Evolutionary conservation across 2,329 filamentous ascomycete species (phyloP).

Genomic region (Stemphylium beticola): DNA sequence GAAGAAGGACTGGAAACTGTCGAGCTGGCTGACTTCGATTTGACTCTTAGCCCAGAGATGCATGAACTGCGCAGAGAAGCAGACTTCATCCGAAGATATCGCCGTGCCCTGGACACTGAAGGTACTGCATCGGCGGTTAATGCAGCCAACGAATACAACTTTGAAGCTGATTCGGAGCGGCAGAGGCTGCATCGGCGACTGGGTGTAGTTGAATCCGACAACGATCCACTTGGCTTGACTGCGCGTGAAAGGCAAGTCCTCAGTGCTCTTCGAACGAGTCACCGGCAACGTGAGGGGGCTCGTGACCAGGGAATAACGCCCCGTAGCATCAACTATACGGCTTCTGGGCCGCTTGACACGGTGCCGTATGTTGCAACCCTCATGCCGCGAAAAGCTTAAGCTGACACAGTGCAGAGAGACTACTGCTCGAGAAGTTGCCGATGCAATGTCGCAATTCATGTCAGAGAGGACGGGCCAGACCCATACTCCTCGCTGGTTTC

Average conservation of each 20-base stretch:
- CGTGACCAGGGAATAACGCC: conserved; percentile 46
- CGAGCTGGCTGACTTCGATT: conserved; percentile 59
- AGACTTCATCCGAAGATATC: conserved; percentile 53
- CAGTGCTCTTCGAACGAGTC: conserved; percentile 52
- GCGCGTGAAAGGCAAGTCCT: conserved; percentile 55
- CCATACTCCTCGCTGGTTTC: conserved; percentile 25
- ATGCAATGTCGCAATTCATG: conserved; percentile 32
- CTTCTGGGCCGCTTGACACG: conserved; percentile 26
- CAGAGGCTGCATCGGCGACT: conserved; percentile 41
- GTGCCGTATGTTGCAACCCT: conserved; percentile 29
- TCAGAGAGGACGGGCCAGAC: conserved; percentile 21
- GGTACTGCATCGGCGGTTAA: conserved; percentile 47
- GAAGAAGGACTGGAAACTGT: conserved; percentile 63
- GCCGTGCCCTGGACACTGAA: conserved; percentile 47
- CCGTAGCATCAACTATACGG: conserved; percentile 54
- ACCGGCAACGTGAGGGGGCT: conserved; percentile 51
- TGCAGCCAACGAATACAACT: conserved; percentile 50
- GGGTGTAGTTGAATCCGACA: conserved; percentile 49
- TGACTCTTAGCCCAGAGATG: conserved; percentile 46
- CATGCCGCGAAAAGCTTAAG: conserved; percentile 9
- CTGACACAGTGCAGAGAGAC: conserved; percentile 17
- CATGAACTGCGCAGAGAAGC: conserved; percentile 57
- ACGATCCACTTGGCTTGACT: conserved; percentile 56
- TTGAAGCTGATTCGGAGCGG: conserved; percentile 49
- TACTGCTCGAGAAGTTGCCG: conserved; percentile 27